A percentile compares a stretch with the other conserved stretches of the same genome.
phyloP scores from a whole-genome alignment of 2,329 filamentous ascomycete species.

The Myriosclerotinia scirpicola region DNA sequence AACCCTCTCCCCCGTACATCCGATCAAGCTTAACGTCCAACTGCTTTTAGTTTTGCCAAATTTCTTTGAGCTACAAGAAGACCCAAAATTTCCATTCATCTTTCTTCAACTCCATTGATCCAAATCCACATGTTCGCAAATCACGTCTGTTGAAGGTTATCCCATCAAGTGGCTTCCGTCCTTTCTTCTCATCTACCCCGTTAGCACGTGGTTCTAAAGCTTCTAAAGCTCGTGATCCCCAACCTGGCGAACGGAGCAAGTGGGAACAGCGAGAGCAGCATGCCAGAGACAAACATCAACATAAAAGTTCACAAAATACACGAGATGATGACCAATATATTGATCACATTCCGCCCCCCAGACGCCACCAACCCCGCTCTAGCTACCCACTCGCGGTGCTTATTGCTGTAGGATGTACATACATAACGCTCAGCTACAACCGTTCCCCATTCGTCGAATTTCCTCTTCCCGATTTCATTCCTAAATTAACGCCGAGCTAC shows the following conservation, averaged over 20 bases:
- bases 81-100: not conserved
- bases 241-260: not conserved
- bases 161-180: slow-evolving; percentile 7
- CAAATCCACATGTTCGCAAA: not conserved
- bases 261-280: not conserved
- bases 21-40: not conserved
- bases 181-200: slow-evolving; percentile 12
- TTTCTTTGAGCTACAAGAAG: not conserved
- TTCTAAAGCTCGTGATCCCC: not conserved
- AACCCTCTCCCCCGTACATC: not conserved
- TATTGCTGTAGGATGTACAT: slow-evolving; percentile 12
- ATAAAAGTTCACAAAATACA: not conserved
- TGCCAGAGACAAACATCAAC: not conserved
- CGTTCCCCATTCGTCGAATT: slow-evolving; percentile 3
- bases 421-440: slow-evolving; percentile 16
- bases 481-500: slow-evolving; percentile 3
- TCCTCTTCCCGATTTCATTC: not conserved
- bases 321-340: slow-evolving; percentile 1
- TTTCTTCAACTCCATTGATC: not conserved
- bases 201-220: not conserved
- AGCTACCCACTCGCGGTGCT: slow-evolving; percentile 17
- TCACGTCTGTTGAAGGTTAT: not conserved
- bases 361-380: not conserved
- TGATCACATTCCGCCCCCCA: not conserved
- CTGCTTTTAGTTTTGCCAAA: not conserved